These are phyloP conservation scores for Botrytis fragariae DNA, from an alignment of 2,329 filamentous ascomycete genomes.

Conservation along the genomic window DNA sequence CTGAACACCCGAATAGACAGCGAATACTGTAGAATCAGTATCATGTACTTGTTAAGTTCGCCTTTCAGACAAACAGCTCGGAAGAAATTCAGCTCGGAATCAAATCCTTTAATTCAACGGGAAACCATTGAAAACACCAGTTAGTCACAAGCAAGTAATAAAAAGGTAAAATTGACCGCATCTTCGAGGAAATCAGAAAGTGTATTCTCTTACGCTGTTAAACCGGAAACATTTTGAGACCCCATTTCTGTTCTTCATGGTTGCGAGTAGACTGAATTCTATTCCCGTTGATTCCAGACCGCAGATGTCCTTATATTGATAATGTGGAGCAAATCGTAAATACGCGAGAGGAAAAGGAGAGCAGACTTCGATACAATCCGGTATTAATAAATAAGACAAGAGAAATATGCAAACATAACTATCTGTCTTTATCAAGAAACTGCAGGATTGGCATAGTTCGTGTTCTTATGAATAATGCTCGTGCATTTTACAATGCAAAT, in stretches of 20 bases:
- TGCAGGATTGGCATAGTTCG: rapidly evolving
- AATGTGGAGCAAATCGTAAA: rapidly evolving
- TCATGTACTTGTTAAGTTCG: background rate
- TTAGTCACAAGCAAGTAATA: background rate
- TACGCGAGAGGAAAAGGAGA: background rate
- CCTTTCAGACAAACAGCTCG: background rate
- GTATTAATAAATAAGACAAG: background rate
- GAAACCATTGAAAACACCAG: background rate
- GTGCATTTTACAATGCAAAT: background rate
- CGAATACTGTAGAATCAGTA: background rate
- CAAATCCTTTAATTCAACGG: background rate
- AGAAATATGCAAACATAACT: background rate
- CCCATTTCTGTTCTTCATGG: no score
- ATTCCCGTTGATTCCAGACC: background rate
- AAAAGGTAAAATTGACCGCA: background rate
- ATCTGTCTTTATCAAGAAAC: background rate
- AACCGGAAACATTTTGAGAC: no score
- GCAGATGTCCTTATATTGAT: background rate
- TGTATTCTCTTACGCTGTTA: no score
- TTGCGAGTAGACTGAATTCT: rapidly evolving
- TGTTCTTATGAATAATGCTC: background rate
- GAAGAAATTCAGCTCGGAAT: background rate
- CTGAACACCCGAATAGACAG: background rate
- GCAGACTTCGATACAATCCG: background rate
- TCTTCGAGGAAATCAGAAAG: background rate